phyloP scores from a whole-genome alignment of 176 grass and related monocot genomes.

The Oryza longistaminata region DNA sequence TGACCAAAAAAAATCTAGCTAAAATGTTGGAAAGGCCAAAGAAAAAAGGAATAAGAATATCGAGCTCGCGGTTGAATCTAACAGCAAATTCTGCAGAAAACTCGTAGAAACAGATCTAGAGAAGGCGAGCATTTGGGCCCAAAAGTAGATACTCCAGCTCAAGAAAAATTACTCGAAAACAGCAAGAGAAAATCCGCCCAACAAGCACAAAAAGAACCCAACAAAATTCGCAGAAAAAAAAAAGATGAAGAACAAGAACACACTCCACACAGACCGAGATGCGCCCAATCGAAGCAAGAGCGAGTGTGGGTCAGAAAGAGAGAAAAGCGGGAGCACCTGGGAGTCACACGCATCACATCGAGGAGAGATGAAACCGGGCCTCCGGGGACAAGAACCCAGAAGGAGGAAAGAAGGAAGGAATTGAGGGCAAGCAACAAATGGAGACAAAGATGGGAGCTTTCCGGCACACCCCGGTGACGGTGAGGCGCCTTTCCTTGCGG shows the following conservation, averaged over 20 bases:
- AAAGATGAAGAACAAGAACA: neutral
- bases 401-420: neutral
- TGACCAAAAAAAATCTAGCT: neutral
- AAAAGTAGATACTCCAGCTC: neutral
- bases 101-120: slow-evolving; percentile 13
- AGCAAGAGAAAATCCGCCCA: neutral
- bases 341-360: slow-evolving; percentile 27
- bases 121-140: neutral
- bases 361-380: neutral
- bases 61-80: neutral
- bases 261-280: neutral
- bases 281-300: neutral
- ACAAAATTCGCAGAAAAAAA: neutral
- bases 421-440: neutral
- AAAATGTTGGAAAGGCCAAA: neutral
- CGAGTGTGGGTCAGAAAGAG: neutral
- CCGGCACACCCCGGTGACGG: neutral
- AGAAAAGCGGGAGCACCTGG: neutral
- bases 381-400: neutral
- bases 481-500: slow-evolving; percentile 34
- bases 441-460: slow-evolving; percentile 27
- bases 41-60: neutral
- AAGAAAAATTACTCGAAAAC: neutral
- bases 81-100: neutral
- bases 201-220: neutral